phyloP scores from a whole-genome alignment of 768 basidiomycete species.

The Leccinum boreale region DNA sequence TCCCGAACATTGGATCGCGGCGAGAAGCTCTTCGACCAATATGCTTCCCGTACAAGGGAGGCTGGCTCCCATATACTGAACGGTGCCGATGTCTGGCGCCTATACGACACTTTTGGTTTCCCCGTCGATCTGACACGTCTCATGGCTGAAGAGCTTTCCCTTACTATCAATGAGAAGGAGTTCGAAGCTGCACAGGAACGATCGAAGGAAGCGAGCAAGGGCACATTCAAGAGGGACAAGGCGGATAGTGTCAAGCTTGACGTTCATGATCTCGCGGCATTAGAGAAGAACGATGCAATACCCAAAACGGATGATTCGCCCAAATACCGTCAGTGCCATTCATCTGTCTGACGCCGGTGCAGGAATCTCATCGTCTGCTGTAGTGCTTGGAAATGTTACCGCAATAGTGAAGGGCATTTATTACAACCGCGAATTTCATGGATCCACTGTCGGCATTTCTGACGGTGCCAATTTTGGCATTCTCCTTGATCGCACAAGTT shows the following conservation, averaged over 20 bases:
- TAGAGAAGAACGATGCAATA: constrained; percentile 74
- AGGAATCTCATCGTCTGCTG: background rate
- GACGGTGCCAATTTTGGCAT: constrained; percentile 74
- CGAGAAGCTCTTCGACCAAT: constrained; percentile 92
- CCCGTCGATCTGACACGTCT: constrained; percentile 93
- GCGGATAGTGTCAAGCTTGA: constrained; percentile 82
- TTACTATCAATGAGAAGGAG: constrained; percentile 81
- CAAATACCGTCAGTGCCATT: constrained; percentile 73
- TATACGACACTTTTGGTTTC: constrained; percentile 99
- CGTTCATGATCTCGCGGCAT: constrained; percentile 86
- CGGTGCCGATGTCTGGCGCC: constrained; percentile 93
- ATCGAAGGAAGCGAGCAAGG: constrained; percentile 92
- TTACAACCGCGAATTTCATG: constrained; percentile 69
- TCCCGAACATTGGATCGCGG: constrained; percentile 96
- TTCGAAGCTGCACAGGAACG: constrained; percentile 86
- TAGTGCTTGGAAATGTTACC: constrained; percentile 75
- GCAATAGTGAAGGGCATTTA: constrained; percentile 83
- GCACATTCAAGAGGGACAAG: constrained; percentile 65
- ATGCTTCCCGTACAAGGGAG: constrained; percentile 64
- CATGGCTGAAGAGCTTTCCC: constrained; percentile 92
- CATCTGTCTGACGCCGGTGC: background rate
- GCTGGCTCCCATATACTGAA: constrained; percentile 62
- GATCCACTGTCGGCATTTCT: constrained; percentile 64
- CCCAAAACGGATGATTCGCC: constrained; percentile 91
- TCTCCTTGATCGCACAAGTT: constrained; percentile 88